Conservation (phyloP, 495 filamentous ascomycete species). For the Amniculicola lignicola region DNA sequence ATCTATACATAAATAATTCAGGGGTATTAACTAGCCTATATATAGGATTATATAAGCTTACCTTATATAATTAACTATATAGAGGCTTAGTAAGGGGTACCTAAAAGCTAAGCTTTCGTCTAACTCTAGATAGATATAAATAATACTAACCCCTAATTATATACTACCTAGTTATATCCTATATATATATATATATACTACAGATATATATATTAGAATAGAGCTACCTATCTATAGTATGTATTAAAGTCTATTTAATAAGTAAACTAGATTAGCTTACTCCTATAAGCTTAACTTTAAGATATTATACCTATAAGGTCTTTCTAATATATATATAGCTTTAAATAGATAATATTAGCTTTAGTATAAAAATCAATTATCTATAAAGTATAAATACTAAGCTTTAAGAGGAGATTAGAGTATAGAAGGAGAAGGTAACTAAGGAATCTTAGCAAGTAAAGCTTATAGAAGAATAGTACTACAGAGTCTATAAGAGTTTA, state of each 20-base stretch:
- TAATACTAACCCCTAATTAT: not conserved
- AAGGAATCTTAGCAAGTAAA: conserved; percentile 6
- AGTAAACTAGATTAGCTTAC: conserved; percentile 10
- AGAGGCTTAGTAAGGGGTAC: conserved; percentile 1
- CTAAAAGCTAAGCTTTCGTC: no score
- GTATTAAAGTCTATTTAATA: conserved; percentile 2
- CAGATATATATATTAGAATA: not conserved
- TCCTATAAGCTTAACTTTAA: conserved; percentile 4
- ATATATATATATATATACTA: conserved; percentile 1
- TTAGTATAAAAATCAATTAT: conserved; percentile 6
- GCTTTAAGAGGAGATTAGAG: conserved; percentile 9
- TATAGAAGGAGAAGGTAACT: conserved; percentile 8
- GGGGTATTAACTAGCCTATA: not conserved
- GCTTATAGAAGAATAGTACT: conserved; percentile 7
- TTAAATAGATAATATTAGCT: conserved; percentile 2
- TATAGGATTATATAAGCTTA: not conserved
- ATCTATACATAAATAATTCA: not conserved
- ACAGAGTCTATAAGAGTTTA: conserved; percentile 2
- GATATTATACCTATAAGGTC: not conserved
- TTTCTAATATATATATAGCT: conserved; percentile 13
- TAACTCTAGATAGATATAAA: no score
- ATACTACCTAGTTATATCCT: not conserved
- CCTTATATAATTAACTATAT: not conserved
- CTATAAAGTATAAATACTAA: conserved; percentile 3
- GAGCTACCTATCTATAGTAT: not conserved